Evolutionary conservation across 108 stramenopile genomes (phyloP), one percentile per base, ranked within the genome.

Genomic region (Seminavis robusta): DNA sequence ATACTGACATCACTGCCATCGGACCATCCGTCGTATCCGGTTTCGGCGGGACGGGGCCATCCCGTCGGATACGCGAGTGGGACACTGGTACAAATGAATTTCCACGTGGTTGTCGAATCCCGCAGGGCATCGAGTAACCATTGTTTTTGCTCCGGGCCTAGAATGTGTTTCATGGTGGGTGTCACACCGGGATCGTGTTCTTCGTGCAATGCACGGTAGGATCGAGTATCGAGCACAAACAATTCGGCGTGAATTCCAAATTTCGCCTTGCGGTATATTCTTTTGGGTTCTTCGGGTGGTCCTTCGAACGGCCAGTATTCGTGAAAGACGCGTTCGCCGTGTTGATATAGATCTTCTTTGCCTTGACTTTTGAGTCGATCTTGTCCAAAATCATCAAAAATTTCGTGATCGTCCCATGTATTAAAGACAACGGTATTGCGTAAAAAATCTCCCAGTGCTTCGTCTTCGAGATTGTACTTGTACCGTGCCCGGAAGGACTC

Each of bases 371-470:
- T n/a, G n/a, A n/a, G n/a, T n/a, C n/a, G n/a, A n/a, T n/a, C n/a
- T 7, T 55, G 59, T 31, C 50, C 56, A 58, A 61, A 75, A 59
- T 75, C 70, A 47, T 75, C 63, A 23, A 60, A 58, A 6, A 74
- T 62, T 28, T 70, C 67, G 27, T 75, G 74, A 56, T 75, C 74
- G 43, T 75, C 73, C 73, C 73, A 74, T 36, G 63, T 59, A n/a
- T 51, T 44, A 47, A 50, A 74, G 38, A 69, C 43, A 27, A 67
- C 67, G 15, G 44, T 28, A 37, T 74, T 64, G 41, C 60, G 21
- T 10, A 74, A 59, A 30, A 74, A 74, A 32, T 42, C 47, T 33
- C 56, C 54, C 65, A 67, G 61, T 28, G 53, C 64, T 2, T 69
- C 58, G 43, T 75, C 67, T 32, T 61, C 67, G 29, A 57, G 43